Percentiles rank a stretch among this genome's conserved stretches.
Conservation (phyloP, 495 filamentous ascomycete species). For the Tuber indicum region DNA sequence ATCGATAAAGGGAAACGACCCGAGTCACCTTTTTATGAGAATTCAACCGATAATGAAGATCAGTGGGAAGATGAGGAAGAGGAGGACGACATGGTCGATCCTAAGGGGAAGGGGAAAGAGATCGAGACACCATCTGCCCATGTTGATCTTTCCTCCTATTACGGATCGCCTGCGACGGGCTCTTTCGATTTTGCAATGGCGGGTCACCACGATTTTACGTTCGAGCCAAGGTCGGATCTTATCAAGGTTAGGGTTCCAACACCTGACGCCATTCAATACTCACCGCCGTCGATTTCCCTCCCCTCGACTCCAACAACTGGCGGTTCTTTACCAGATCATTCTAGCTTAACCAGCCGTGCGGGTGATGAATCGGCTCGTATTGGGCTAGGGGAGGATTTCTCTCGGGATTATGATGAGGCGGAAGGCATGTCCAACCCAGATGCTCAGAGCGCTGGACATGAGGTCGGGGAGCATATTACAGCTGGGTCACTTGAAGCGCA, state of each 20-base stretch:
- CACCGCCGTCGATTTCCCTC: conserved; percentile 5
- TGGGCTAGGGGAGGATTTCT: background rate
- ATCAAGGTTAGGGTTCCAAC: background rate
- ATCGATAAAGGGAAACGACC: conserved; percentile 22
- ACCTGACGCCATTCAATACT: background rate
- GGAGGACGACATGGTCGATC: conserved; percentile 19
- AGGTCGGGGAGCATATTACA: background rate
- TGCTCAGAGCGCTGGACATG: background rate
- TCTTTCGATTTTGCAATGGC: background rate
- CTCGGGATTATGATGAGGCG: background rate
- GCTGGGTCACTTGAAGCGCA: background rate
- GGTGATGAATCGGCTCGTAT: background rate
- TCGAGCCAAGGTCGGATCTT: background rate
- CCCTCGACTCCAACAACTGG: conserved; percentile 32
- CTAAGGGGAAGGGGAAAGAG: conserved; percentile 46
- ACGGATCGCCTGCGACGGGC: background rate
- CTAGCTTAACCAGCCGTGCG: background rate
- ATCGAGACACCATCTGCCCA: conserved; percentile 6
- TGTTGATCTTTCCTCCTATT: background rate
- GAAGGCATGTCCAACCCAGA: background rate
- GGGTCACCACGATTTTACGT: background rate
- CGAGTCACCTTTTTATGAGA: conserved; percentile 8
- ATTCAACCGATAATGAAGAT: conserved; percentile 3
- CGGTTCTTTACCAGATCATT: conserved; percentile 4
- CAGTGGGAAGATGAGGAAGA: conserved; percentile 41